Base-by-base conservation (phyloP, 805 yeast genomes). In the Yamadazyma ubonensis region DNA sequence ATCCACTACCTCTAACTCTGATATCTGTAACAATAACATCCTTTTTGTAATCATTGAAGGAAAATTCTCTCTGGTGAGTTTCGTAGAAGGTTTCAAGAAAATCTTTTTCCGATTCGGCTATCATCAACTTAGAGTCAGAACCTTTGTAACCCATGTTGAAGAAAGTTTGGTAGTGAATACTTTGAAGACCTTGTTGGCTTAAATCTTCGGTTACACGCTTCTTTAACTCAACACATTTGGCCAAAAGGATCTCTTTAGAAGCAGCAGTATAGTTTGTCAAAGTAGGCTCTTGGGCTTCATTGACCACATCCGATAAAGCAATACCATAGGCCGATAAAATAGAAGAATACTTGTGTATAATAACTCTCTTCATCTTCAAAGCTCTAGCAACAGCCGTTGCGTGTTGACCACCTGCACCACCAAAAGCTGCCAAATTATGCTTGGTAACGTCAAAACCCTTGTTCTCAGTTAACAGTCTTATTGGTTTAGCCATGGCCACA, bases 351-450 rank as follows among this genome's bases (percentile, higher is more conserved):
- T 83, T 76, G 61, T 88, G 96, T 18, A 85, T 81, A 23, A 86
- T 60, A 6, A 88, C 84, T 20, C 78, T 76, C 9, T 68, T 58
- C 34, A 88, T 83, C 6, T 89, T 89, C 44, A 88, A 67, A 18
- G 75, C 71, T 42, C 76, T 71, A 1, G 95, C 95, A 25, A 88
- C 80, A 7, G 85, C 80, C 35, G 77, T 80, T 2, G 93, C 90
- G 59, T 86, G 90, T 61, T 88, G 96, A 6, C 96, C 96, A 39
- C 96, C 96, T 18, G 95, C 95, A 35, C 96, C 96, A 33, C 96
- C 96, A 63, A 88, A 88, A 2, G 91, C 75, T 1, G 89, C 95
- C 43, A 88, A 63, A 42, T 83, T 65, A 57, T 88, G 96, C 8
- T 74, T 66, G 7, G 83, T 57, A 0, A 80, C 72, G 29, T 76